These are phyloP conservation scores for Schizosaccharomyces osmophilus DNA, from an alignment of 805 yeast genomes.

Conservation along the genomic window DNA sequence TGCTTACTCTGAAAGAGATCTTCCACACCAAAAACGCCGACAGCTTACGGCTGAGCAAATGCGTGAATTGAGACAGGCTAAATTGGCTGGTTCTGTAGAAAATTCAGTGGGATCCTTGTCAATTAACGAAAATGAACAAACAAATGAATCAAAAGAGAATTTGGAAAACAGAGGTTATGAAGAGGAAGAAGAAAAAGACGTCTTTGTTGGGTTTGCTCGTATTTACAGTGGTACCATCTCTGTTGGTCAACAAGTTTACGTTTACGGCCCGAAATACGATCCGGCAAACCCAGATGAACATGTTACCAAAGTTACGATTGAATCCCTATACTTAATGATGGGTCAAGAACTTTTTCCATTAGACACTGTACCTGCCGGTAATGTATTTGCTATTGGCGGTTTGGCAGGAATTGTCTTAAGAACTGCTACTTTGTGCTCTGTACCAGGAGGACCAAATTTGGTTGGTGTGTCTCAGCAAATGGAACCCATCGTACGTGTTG, in stretches of 20 bases:
- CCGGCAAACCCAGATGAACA: slow-evolving; percentile 36
- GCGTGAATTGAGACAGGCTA: slow-evolving; percentile 28
- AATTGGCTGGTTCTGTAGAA: slow-evolving; percentile 5
- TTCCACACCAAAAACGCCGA: slow-evolving; percentile 29
- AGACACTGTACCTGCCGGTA: slow-evolving; percentile 74
- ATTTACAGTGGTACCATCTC: slow-evolving; percentile 63
- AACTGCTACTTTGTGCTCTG: slow-evolving; percentile 56
- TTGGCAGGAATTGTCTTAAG: slow-evolving; percentile 60
- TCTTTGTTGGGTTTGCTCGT: slow-evolving; percentile 67
- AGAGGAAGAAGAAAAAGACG: slow-evolving; percentile 23
- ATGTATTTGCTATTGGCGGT: slow-evolving; percentile 83
- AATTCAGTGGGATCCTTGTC: slow-evolving; percentile 16
- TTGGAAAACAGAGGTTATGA: slow-evolving; percentile 19
- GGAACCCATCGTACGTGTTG: slow-evolving; percentile 83
- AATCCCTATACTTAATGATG: slow-evolving; percentile 62
- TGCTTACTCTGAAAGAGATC: slow-evolving; percentile 57
- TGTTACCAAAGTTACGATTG: slow-evolving; percentile 30
- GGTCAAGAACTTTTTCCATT: slow-evolving; percentile 69
- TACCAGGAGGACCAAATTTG: slow-evolving; percentile 38
- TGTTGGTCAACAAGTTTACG: slow-evolving; percentile 49
- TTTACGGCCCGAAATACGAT: slow-evolving; percentile 71
- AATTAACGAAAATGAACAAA: slow-evolving; percentile 25
- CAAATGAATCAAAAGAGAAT: slow-evolving; percentile 16
- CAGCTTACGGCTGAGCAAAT: slow-evolving; percentile 26
- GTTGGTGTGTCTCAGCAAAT: slow-evolving; percentile 45